Percentiles rank a stretch among this genome's conserved stretches.
These are phyloP conservation scores for Alternaria consortialis DNA, from an alignment of 2,329 filamentous ascomycete genomes.

Conservation along the genomic window DNA sequence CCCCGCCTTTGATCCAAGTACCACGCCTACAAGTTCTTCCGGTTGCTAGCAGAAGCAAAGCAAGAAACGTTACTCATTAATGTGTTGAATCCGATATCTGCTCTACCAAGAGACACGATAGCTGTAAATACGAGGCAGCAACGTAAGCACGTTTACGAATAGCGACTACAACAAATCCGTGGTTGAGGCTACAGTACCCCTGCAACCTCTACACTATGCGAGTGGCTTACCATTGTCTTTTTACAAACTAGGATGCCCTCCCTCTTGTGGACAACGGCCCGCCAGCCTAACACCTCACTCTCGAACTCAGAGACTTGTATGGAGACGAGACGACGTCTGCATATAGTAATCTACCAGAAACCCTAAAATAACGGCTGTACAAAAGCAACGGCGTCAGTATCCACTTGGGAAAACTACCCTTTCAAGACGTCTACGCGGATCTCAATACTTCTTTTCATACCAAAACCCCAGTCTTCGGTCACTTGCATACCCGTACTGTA, in stretches of 20 bases:
- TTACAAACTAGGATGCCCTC: background rate
- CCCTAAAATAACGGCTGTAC: background rate
- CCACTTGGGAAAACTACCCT: background rate
- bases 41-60: background rate
- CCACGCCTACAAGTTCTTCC: background rate
- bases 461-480: background rate
- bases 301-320: background rate
- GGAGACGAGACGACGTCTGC: background rate
- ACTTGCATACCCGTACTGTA: conserved; percentile 5
- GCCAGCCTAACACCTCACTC: background rate
- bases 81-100: background rate
- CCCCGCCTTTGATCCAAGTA: background rate
- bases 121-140: background rate
- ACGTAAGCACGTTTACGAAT: background rate
- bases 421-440: background rate
- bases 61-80: background rate
- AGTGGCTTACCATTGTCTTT: background rate
- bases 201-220: background rate
- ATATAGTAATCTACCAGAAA: background rate
- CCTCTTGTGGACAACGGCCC: background rate
- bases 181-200: background rate
- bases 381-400: background rate
- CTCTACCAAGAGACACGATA: background rate
- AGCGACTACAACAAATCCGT: background rate
- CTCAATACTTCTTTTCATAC: background rate